Evolutionary conservation across 2,329 filamentous ascomycete genomes (phyloP).

Genomic region (Cladosporium sp.): DNA sequence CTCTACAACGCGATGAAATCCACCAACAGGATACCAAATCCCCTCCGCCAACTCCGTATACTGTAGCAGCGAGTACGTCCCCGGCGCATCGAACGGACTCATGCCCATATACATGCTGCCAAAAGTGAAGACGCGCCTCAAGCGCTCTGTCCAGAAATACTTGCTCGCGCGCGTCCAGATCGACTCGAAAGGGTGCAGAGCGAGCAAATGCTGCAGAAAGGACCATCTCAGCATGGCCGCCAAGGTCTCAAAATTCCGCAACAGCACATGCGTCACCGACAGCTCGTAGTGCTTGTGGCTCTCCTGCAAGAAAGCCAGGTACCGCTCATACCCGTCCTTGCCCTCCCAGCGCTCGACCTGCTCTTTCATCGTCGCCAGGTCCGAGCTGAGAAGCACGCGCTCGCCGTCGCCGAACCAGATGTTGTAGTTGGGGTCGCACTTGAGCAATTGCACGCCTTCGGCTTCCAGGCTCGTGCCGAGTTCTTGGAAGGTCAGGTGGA

Average conservation of each 20-base stretch:
- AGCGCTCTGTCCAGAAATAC: conserved; percentile 66
- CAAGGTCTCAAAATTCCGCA: conserved; percentile 62
- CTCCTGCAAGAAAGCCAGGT: conserved; percentile 63
- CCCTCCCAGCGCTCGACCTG: conserved; percentile 72
- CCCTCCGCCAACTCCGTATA: conserved; percentile 73
- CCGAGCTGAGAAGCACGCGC: conserved; percentile 61
- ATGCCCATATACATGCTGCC: conserved; percentile 82
- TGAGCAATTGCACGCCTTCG: conserved; percentile 64
- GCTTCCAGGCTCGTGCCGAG: conserved; percentile 61
- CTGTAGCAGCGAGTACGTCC: conserved; percentile 68
- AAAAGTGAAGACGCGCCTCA: conserved; percentile 70
- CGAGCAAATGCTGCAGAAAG: conserved; percentile 57
- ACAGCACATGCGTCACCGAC: conserved; percentile 61
- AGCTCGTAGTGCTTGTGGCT: conserved; percentile 67
- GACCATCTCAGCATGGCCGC: conserved; percentile 54
- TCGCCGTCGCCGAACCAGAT: conserved; percentile 69
- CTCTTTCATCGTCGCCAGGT: conserved; percentile 65
- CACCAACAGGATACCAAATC: conserved; percentile 70
- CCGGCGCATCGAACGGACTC: conserved; percentile 71
- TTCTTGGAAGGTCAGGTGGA: conserved; percentile 65
- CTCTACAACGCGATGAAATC: conserved; percentile 61
- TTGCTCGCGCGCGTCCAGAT: conserved; percentile 62
- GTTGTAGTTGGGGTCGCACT: conserved; percentile 73
- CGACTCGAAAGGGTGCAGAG: conserved; percentile 66
- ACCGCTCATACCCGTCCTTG: conserved; percentile 65